Evolutionary conservation across 805 yeast species (phyloP), one percentile per base, ranked within the genome.

Genomic region (Hyphopichia homilentoma): DNA sequence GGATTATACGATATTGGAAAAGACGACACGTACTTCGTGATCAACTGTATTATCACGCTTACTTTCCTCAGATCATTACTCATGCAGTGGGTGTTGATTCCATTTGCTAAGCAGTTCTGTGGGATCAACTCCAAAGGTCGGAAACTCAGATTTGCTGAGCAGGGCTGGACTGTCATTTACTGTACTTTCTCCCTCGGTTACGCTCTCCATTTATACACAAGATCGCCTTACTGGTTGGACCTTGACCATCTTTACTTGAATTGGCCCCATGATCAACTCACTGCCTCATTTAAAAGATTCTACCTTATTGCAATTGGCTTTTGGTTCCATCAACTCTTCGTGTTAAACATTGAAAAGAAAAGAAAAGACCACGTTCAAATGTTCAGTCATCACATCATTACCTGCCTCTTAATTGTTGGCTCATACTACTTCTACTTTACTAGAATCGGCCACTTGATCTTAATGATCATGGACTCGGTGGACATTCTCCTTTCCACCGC

Each of bases 371-470:
- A 84, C 53, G 57, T 60, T 45, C 95, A 88, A 59, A 88, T 88
- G 97, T 77, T 87, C 49, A 62, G 80, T 28, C 97, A 88, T 55
- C 97, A 88, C 57, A 77, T 89, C 35, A 79, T 89, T 35, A 88
- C 97, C 1, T 70, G 79, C 45, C 45, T 65, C 15, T 68, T 88
- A 34, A 71, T 83, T 17, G 53, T 70, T 8, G 90, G 93, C 2
- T 81, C 93, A 1, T 88, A 87, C 56, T 67, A 65, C 49, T 78
- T 76, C 52, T 79, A 83, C 58, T 83, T 79, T 57, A 75, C 81
- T 21, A 71, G 85, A 22, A 73, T 85, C 34, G 96, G 97, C 19
- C 85, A 86, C 57, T 71, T 81, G 18, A 81, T 88, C 27, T 59
- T 86, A 43, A 70, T 80, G 40, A 61, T 85, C 34, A 88, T 88